Evolutionary conservation across 129 eudicot genomes (phyloP).

Genomic region (Ambrosia trifida): DNA sequence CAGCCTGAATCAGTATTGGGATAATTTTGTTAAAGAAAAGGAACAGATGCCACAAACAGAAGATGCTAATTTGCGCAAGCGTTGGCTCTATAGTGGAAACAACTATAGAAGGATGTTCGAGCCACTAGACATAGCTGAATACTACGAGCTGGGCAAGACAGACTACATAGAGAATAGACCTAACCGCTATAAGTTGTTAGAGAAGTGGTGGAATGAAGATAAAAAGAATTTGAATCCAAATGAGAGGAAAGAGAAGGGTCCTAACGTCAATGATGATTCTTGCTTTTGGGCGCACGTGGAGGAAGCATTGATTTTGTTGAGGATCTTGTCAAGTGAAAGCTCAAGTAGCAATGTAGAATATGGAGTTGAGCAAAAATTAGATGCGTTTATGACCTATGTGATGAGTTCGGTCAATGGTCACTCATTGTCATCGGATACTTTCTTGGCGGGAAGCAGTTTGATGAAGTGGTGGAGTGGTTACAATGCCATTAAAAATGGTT

Average conservation of each 20-base stretch:
- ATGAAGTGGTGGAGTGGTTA: conserved; percentile 51
- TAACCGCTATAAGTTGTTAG: conserved; percentile 36
- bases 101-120: conserved; percentile 46
- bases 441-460: conserved; percentile 37
- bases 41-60: conserved; percentile 38
- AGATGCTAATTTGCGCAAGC: conserved; percentile 10
- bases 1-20: conserved; percentile 37
- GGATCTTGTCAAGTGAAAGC: conserved; percentile 20
- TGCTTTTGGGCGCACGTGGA: conserved; percentile 60
- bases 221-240: conserved; percentile 14
- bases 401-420: conserved; percentile 24
- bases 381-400: conserved; percentile 34
- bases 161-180: conserved; percentile 35
- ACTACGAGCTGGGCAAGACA: conserved; percentile 28
- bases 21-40: conserved; percentile 17
- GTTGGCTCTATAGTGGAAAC: conserved; percentile 40
- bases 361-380: not conserved
- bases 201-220: conserved; percentile 32
- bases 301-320: conserved; percentile 39
- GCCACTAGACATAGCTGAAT: conserved; percentile 46
- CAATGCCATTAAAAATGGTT: not conserved
- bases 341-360: not conserved
- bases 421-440: conserved; percentile 38
- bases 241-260: conserved; percentile 17
- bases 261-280: conserved; percentile 40